Conservation (phyloP, 108 stramenopile species). For the Aurantiochytrium sp. region DNA sequence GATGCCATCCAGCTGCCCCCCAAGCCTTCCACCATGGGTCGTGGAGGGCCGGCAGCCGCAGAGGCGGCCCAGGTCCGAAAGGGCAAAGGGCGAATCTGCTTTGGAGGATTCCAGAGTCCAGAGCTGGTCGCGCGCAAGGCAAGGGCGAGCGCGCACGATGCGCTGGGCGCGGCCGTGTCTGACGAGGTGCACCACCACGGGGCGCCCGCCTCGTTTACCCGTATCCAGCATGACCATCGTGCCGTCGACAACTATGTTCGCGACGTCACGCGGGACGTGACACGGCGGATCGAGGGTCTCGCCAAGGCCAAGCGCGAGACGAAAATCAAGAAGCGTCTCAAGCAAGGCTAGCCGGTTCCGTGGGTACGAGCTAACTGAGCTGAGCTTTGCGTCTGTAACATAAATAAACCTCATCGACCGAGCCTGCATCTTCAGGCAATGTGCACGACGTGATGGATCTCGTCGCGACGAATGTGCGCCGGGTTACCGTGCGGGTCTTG, state of each 20-base stretch:
- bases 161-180: too few species aligned
- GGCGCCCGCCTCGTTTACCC: not conserved
- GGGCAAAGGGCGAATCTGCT: not conserved
- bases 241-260: not conserved
- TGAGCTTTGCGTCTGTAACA: too few species aligned
- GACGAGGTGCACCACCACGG: not conserved
- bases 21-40: too few species aligned
- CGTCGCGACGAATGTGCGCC: not conserved
- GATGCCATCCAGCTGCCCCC: too few species aligned
- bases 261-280: not conserved
- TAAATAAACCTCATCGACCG: too few species aligned
- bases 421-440: not conserved
- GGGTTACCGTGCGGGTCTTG: not conserved
- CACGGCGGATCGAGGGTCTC: not conserved
- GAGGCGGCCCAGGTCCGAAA: not conserved
- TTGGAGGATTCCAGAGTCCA: not conserved
- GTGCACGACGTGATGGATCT: not conserved
- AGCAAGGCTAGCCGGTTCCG: not conserved
- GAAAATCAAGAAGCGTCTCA: not conserved
- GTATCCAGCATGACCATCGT: not conserved
- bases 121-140: not conserved
- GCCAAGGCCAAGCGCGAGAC: slow-evolving; percentile 20
- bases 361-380: too few species aligned
- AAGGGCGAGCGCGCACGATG: not conserved
- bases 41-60: too few species aligned